Evolutionary conservation across 2,329 filamentous ascomycete genomes (phyloP), one percentile per base, ranked within the genome.

Genomic region (Cordyceps javanica): DNA sequence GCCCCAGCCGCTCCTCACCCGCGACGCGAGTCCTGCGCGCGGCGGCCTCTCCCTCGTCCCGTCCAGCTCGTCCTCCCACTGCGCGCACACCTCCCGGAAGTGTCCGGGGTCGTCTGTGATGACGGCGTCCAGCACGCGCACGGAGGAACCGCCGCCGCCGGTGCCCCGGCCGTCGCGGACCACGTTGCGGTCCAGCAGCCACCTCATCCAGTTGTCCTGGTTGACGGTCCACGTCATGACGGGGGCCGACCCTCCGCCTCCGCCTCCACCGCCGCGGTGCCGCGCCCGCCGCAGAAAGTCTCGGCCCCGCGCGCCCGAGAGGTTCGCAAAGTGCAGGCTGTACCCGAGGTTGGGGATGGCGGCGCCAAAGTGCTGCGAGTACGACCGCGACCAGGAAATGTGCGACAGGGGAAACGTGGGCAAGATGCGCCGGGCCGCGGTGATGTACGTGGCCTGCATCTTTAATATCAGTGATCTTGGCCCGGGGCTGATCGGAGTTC

Each of bases 211-310:
- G 51, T 79, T 77, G 61, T 83, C 81, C 14, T 88, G 81, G 68
- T 97, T 96, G 52, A 96, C 89, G 0, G 92, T 97, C 93, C 93
- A 97, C 0, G 85, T 81, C 65, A 88, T 86, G 5, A 97, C 13
- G 75, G 4, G 81, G 41, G 42, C 32, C 14, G 28, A 7, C 3
- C 16, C 0, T 41, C 0, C 79, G 23, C 88, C 80, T 60, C 79
- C 13, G 5, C 16, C 0, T 41, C 0, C 79, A 23, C 88, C 80
- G 60, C 79, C 62, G 25, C 60, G 57, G 23, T 59, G 59, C 11
- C 62, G 79, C 26, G 83, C 82, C 56, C 86, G 80, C 13, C 77
- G 75, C 16, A 91, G 72, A 73, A 97, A 94, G 11, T 75, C 73
- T 10, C 70, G 68, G 8, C 91, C 91, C 36, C 83, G 75, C 0